Evolutionary conservation across 768 basidiomycete species (phyloP).

Genomic region (Lentinula detonsa): DNA sequence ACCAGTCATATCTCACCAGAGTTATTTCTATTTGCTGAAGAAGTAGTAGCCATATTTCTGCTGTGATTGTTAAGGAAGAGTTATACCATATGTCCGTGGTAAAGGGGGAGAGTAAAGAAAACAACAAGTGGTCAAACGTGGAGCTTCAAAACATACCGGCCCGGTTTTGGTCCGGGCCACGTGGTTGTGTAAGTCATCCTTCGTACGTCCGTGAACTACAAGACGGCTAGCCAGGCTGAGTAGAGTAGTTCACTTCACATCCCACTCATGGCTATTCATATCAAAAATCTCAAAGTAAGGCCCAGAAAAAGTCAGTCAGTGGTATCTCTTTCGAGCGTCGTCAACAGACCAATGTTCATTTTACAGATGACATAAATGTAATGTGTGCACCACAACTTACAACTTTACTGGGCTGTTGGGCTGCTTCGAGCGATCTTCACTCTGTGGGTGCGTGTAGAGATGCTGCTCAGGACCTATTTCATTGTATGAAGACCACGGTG

Average conservation of each 20-base stretch:
- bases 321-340: not conserved
- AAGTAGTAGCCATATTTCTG: conserved; percentile 21
- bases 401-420: conserved; percentile 84
- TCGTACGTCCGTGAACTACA: not conserved
- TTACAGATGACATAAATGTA: conserved; percentile 38
- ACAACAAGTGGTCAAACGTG: not conserved
- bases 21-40: conserved; percentile 81
- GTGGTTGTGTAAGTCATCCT: not conserved
- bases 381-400: conserved; percentile 67
- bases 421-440: conserved; percentile 59
- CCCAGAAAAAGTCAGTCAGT: conserved; percentile 58
- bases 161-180: not conserved
- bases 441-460: conserved; percentile 50
- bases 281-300: conserved; percentile 75
- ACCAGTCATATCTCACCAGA: conserved; percentile 48
- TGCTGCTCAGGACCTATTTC: conserved; percentile 55
- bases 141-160: not conserved
- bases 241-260: not conserved
- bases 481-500: conserved; percentile 85
- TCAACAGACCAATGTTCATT: not conserved
- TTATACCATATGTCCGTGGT: not conserved
- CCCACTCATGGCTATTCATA: conserved; percentile 53
- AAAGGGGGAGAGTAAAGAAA: not conserved
- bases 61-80: not conserved
- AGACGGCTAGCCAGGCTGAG: not conserved